phyloP scores from a whole-genome alignment of 345 rosid species.

The Camelina hispida region DNA sequence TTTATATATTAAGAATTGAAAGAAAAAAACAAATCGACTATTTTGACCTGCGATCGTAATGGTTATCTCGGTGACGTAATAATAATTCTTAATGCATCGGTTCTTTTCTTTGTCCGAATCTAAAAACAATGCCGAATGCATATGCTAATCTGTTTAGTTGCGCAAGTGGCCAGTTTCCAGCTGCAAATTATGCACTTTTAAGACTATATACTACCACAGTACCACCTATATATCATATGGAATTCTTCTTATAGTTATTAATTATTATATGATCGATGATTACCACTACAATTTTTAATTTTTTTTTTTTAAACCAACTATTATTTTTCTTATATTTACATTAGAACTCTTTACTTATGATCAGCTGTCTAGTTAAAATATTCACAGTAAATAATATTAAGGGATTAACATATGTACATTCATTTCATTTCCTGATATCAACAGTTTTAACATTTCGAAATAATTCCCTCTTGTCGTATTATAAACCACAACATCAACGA shows the following conservation, averaged over 20 bases:
- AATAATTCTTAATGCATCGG: background rate
- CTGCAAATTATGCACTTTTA: background rate
- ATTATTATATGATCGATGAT: background rate
- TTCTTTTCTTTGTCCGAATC: background rate
- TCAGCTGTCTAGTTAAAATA: background rate
- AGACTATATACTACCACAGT: background rate
- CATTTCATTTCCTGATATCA: background rate
- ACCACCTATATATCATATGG: background rate
- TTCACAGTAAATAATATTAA: background rate
- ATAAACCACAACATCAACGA: conserved; percentile 25
- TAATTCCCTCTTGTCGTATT: background rate
- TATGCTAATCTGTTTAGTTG: conserved; percentile 1
- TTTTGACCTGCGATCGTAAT: conserved; percentile 1
- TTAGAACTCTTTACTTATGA: background rate
- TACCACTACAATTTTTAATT: background rate
- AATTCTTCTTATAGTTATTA: background rate
- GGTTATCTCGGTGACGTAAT: too few relatives aligned
- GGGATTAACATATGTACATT: background rate
- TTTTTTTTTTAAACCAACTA: background rate
- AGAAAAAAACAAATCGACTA: background rate
- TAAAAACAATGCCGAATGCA: background rate
- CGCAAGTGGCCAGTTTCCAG: conserved; percentile 14
- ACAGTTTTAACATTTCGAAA: background rate
- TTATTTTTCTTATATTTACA: background rate
- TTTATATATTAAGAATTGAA: background rate